A percentile compares a stretch with the other conserved stretches of the same genome.
phyloP scores from a whole-genome alignment of 768 basidiomycete species.

The Panus rudis region DNA sequence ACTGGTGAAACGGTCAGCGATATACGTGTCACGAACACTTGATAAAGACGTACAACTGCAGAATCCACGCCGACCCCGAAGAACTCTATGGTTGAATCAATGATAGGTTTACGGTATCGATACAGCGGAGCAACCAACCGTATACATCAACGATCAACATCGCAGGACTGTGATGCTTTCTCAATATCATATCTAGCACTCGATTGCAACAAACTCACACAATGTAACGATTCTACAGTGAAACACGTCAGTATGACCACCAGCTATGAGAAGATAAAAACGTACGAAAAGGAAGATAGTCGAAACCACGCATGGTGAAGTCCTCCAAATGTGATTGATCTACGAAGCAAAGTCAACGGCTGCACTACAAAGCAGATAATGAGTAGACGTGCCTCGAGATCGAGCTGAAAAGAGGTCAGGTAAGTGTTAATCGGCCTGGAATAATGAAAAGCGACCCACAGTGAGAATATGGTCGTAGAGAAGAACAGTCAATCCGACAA shows the following conservation, averaged over 20 bases:
- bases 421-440: not conserved
- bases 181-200: not conserved
- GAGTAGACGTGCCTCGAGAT: conserved; percentile 14
- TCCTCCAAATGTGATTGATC: conserved; percentile 19
- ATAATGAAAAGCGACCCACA: conserved; percentile 7
- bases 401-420: conserved; percentile 12
- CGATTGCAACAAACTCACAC: conserved; percentile 12
- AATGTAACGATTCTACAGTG: conserved; percentile 21
- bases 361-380: not conserved
- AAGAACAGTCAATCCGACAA: conserved; percentile 19
- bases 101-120: not conserved
- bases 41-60: conserved; percentile 7
- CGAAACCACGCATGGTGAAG: conserved; percentile 18
- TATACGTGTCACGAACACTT: not conserved
- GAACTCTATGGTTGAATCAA: conserved; percentile 8
- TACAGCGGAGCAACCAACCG: conserved; percentile 8
- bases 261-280: not conserved
- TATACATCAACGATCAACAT: conserved; percentile 20
- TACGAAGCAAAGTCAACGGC: not conserved
- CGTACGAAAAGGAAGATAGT: conserved; percentile 21
- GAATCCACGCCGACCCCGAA: conserved; percentile 14
- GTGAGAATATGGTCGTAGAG: conserved; percentile 23
- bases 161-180: conserved; percentile 11
- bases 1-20: conserved; percentile 7
- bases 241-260: not conserved